phyloP scores from a whole-genome alignment of 1,284 basidiomycete species.

The Puccinia horiana region DNA sequence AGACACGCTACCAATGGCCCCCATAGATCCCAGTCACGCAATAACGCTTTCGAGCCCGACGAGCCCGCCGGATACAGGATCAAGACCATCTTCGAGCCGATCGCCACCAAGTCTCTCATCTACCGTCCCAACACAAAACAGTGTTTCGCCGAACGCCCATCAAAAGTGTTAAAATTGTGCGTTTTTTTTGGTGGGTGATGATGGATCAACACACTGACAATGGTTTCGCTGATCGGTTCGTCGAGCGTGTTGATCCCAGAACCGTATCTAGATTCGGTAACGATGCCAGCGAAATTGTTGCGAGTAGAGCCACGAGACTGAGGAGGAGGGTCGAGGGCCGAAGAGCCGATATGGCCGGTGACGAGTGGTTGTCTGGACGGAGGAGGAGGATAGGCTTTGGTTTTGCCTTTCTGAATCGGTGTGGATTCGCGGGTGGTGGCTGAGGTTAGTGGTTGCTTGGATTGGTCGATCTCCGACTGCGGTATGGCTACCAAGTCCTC shows the following conservation, averaged over 20 bases:
- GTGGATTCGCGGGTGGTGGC: background rate
- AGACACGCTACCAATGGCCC: slow-evolving; percentile 85
- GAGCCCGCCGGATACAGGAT: slow-evolving; percentile 73
- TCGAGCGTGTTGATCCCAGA: slow-evolving; percentile 80
- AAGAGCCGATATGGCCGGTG: slow-evolving; percentile 73
- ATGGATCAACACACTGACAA: slow-evolving; percentile 65
- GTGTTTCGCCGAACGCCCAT: too few species aligned
- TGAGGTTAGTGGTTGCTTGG: background rate
- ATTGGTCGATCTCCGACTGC: slow-evolving; percentile 24
- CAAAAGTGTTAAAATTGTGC: too few species aligned
- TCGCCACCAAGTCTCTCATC: slow-evolving; percentile 82
- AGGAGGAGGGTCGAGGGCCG: slow-evolving; percentile 56
- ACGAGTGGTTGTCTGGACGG: slow-evolving; percentile 60
- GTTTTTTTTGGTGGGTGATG: background rate
- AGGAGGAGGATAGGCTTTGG: background rate
- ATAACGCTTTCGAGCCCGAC: slow-evolving; percentile 67
- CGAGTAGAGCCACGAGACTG: slow-evolving; percentile 60
- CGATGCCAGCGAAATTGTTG: slow-evolving; percentile 75
- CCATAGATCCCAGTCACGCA: slow-evolving; percentile 94
- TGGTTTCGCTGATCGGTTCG: slow-evolving; percentile 82
- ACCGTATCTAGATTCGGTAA: slow-evolving; percentile 77
- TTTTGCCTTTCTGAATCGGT: slow-evolving; percentile 25
- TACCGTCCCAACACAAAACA: too few species aligned
- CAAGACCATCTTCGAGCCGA: slow-evolving; percentile 86
- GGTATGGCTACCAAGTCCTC: slow-evolving; percentile 45